Evolutionary conservation across 2,329 filamentous ascomycete species (phyloP).

Genomic region (Chrysoporthe austroafricana): DNA sequence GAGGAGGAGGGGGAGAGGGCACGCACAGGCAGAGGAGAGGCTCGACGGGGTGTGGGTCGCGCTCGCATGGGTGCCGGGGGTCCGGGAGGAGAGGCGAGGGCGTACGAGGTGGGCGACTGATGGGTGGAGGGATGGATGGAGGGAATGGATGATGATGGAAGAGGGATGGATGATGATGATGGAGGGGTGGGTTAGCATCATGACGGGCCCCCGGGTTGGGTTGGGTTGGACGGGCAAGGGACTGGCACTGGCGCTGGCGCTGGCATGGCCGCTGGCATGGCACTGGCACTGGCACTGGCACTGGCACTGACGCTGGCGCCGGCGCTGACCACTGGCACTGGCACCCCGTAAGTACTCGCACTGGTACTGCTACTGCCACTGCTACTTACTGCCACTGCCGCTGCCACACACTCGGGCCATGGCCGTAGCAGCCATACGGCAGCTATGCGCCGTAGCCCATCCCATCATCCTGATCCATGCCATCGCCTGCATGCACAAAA

Average conservation of each 20-base stretch:
- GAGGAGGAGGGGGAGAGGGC: neutral
- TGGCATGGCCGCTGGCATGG: no score
- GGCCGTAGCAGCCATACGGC: neutral
- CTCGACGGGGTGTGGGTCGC: neutral
- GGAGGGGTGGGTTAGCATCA: neutral
- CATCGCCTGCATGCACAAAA: conserved; percentile 10
- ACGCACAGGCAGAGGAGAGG: neutral
- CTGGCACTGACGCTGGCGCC: no score
- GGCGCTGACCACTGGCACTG: no score
- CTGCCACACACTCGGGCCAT: no score
- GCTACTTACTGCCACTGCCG: no score
- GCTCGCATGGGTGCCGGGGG: conserved; percentile 1
- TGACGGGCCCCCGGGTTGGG: neutral
- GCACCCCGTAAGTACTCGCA: no score
- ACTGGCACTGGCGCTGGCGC: no score
- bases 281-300: no score
- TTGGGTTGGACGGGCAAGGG: neutral
- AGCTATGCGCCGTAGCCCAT: neutral
- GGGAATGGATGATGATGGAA: neutral
- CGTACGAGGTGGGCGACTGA: conserved; percentile 2
- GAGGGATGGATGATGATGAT: neutral
- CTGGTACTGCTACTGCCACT: no score
- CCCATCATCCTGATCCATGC: conserved; percentile 3
- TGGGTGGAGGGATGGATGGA: neutral
- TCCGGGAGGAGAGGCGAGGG: neutral